Evolutionary conservation across 345 rosid species (phyloP), one percentile per base, ranked within the genome.

Genomic region (Rhodomyrtus tomentosa): DNA sequence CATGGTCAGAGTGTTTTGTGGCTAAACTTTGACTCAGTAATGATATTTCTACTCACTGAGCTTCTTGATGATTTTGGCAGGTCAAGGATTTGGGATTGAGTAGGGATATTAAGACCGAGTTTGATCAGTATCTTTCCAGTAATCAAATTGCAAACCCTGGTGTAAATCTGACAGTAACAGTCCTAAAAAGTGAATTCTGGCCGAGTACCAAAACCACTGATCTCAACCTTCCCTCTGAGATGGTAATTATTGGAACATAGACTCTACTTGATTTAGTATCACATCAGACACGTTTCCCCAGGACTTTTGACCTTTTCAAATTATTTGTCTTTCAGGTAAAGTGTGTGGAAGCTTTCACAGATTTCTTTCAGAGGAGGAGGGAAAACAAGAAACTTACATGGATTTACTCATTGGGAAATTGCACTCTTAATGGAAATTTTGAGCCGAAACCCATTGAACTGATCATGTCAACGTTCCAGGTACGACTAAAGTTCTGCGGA

Each of bases 361-460:
- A 88, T 81, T 94, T 94, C 82, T 94, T 92, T 58, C 89, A 88
- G 83, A 90, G 91, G 21, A 91, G 85, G 84, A 92, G 91, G 2
- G 92, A 91, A 83, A 89, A 89, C 79, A 89, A 94, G 86, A 92
- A 92, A 68, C 95, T 94, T 80, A 90, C 93, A 20, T 94, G 96
- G 96, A 91, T 93, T 56, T 94, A 88, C 84, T 93, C 98, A 3
- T 84, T 94, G 59, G 96, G 96, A 59, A 89, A 91, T 86, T 94
- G 98, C 84, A 91, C 90, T 84, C 89, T 94, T 74, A 86, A 84
- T 12, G 96, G 94, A 14, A 92, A 89, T 82, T 93, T 93, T 87
- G 93, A 91, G 62, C 91, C 83, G 27, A 93, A 93, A 86, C 81
- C 91, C 32, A 88, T 93, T 38, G 96, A 92, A 81, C 85, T 93